These are phyloP conservation scores for Pseudogymnoascus sp. DNA, from an alignment of 2,329 filamentous ascomycete species.

Conservation along the genomic window DNA sequence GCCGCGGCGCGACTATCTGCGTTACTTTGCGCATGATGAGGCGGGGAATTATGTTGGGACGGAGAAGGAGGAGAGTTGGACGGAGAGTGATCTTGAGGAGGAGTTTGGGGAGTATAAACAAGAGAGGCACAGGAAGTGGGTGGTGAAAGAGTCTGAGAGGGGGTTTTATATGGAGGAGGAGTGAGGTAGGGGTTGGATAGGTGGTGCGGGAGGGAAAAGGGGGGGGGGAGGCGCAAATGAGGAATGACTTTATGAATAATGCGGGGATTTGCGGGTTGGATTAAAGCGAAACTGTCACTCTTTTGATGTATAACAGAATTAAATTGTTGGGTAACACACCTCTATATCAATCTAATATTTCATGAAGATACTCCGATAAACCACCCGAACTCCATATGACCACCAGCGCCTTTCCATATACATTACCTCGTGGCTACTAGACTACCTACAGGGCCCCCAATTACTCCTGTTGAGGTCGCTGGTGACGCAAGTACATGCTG, in stretches of 20 bases:
- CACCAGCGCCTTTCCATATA: background rate
- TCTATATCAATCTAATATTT: background rate
- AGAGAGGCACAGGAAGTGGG: background rate
- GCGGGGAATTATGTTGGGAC: conserved; percentile 21
- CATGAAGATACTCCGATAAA: background rate
- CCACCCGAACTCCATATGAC: background rate
- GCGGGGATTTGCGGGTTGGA: background rate
- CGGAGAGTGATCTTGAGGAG: conserved; percentile 19
- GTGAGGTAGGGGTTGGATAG: background rate
- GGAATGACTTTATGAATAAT: background rate
- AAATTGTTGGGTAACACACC: background rate
- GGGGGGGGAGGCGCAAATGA: background rate
- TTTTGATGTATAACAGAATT: background rate
- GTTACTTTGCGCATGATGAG: conserved; percentile 23
- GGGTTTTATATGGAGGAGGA: background rate
- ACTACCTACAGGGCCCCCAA: background rate
- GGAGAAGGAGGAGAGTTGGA: too few species aligned
- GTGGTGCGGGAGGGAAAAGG: too few species aligned
- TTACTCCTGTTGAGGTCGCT: background rate
- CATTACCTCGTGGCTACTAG: background rate
- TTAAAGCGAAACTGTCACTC: background rate
- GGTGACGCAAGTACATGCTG: background rate
- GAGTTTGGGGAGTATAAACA: conserved; percentile 16
- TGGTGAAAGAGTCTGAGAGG: background rate
- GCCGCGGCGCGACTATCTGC: conserved; percentile 26